A percentile compares a stretch with the other conserved stretches of the same genome.
These are phyloP conservation scores for Boletellus sp. DNA, from an alignment of 768 basidiomycete species.

Conservation along the genomic window DNA sequence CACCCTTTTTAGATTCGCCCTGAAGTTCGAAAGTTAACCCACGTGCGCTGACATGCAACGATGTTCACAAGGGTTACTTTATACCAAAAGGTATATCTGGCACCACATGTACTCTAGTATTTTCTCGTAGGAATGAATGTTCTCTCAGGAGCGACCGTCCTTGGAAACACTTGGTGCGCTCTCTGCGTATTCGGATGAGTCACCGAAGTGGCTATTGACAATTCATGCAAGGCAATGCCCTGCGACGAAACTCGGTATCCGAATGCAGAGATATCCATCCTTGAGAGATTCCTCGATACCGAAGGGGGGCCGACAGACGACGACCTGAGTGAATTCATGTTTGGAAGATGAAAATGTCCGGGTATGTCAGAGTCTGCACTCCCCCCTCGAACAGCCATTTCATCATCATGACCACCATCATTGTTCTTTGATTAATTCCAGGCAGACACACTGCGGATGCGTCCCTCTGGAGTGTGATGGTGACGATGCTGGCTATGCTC, in stretches of 20 bases:
- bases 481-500: neutral
- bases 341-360: slow-evolving; percentile 2
- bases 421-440: neutral
- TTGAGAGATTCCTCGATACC: slow-evolving; percentile 7
- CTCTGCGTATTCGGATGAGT: too few relatives aligned
- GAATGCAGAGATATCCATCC: slow-evolving; percentile 3
- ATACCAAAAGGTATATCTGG: neutral
- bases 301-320: neutral
- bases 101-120: neutral
- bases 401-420: too few relatives aligned
- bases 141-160: neutral
- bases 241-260: slow-evolving; percentile 9
- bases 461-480: neutral
- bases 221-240: neutral
- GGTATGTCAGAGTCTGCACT: too few relatives aligned
- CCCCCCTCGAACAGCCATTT: too few relatives aligned
- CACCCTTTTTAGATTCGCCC: neutral
- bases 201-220: neutral
- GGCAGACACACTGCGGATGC: neutral
- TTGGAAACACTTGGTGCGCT: neutral
- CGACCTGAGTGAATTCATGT: neutral
- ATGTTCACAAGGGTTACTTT: neutral
- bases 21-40: neutral
- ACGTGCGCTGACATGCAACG: neutral
- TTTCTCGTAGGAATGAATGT: neutral